Percentiles rank a stretch among this genome's conserved stretches.
These are phyloP conservation scores for Diplocarpon mali DNA, from an alignment of 2,329 filamentous ascomycete genomes.

Conservation along the genomic window DNA sequence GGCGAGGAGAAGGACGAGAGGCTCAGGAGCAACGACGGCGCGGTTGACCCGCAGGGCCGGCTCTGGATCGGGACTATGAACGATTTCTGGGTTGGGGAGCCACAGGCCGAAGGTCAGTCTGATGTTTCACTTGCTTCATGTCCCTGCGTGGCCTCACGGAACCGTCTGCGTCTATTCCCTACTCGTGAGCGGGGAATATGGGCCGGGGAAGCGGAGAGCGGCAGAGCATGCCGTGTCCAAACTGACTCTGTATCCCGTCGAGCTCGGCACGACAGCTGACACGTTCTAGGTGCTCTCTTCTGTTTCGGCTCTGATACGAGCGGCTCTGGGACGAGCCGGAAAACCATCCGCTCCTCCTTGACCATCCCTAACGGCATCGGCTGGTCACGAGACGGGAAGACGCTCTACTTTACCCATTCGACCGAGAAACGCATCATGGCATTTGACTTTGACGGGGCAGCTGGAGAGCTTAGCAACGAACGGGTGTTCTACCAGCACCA, in stretches of 20 bases:
- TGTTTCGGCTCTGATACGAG: slow-evolving; percentile 54
- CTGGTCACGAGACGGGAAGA: slow-evolving; percentile 63
- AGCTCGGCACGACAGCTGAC: background rate
- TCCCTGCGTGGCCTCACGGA: background rate
- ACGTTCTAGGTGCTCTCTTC: slow-evolving; percentile 53
- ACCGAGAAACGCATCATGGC: slow-evolving; percentile 58
- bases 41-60: slow-evolving; percentile 65
- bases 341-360: slow-evolving; percentile 50
- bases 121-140: background rate
- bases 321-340: slow-evolving; percentile 46
- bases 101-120: slow-evolving; percentile 27
- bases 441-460: slow-evolving; percentile 59
- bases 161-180: background rate
- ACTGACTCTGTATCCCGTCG: too few relatives aligned
- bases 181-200: background rate
- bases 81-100: slow-evolving; percentile 43
- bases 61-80: slow-evolving; percentile 88
- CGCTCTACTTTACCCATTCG: slow-evolving; percentile 67
- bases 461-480: slow-evolving; percentile 54
- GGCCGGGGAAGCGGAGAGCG: background rate
- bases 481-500: slow-evolving; percentile 60
- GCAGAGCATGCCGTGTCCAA: background rate
- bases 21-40: slow-evolving; percentile 70
- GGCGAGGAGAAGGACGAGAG: slow-evolving; percentile 28
- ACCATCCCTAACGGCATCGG: slow-evolving; percentile 78